Percentiles rank a stretch among this genome's conserved stretches.
Evolutionary conservation across 2,329 filamentous ascomycete species (phyloP).

Genomic region (Penicillium nordicum): DNA sequence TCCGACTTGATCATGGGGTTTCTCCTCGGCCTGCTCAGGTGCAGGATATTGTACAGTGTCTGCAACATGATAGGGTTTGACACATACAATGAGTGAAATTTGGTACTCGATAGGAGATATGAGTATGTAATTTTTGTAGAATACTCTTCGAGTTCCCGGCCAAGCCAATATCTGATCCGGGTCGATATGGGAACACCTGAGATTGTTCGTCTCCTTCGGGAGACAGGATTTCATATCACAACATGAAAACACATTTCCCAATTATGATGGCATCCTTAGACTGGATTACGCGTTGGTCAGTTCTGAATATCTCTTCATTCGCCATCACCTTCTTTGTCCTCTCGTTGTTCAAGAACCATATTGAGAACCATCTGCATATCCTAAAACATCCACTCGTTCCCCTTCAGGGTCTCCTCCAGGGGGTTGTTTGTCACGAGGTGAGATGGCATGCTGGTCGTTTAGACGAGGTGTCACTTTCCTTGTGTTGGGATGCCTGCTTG

Average conservation of each 20-base stretch:
- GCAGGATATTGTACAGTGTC: not conserved
- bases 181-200: not conserved
- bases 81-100: not conserved
- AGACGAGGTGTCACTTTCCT: not conserved
- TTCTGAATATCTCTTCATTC: no score
- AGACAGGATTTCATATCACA: no score
- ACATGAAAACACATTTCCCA: no score
- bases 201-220: no score
- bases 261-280: no score
- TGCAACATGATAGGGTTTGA: not conserved
- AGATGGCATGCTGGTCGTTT: not conserved
- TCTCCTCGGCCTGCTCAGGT: not conserved
- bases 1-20: not conserved
- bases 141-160: not conserved
- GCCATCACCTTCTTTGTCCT: no score
- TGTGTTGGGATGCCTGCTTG: not conserved
- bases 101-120: not conserved
- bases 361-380: not conserved
- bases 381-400: not conserved
- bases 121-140: not conserved
- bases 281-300: no score
- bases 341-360: not conserved
- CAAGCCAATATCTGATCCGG: not conserved
- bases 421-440: not conserved
- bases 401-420: not conserved